These are phyloP conservation scores for Luvunga scandens DNA, from an alignment of 345 rosid genomes.

Conservation along the genomic window DNA sequence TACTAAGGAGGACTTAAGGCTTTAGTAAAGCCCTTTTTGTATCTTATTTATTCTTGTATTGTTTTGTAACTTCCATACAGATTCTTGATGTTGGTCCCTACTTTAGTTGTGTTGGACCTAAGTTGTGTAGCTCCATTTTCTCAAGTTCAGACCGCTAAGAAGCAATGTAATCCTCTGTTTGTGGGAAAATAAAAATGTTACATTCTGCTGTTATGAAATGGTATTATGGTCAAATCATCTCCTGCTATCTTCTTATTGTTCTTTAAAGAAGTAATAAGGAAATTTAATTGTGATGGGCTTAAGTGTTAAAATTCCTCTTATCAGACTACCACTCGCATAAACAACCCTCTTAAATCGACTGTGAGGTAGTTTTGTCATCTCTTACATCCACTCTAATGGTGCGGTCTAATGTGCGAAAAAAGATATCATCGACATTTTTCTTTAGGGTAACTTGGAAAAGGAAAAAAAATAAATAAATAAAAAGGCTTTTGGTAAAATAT, in stretches of 20 bases:
- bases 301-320: not conserved
- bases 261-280: not conserved
- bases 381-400: too few species aligned
- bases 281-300: too few species aligned
- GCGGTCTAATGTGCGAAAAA: accelerated
- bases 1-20: not conserved
- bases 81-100: not conserved
- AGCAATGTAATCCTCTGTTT: not conserved
- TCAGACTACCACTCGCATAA: accelerated
- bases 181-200: not conserved
- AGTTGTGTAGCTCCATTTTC: conserved; percentile 4
- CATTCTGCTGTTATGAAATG: not conserved
- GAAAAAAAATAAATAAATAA: too few species aligned
- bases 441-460: too few species aligned
- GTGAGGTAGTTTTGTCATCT: too few species aligned
- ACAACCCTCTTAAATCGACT: too few species aligned
- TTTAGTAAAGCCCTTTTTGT: not conserved
- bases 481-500: too few species aligned
- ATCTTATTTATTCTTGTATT: not conserved
- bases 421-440: too few species aligned
- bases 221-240: not conserved
- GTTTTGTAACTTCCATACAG: not conserved
- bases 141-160: not conserved
- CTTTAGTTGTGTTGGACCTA: not conserved
- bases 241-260: not conserved